Percentiles rank a stretch among this genome's conserved stretches.
phyloP scores from a whole-genome alignment of 176 grass and related monocot genomes.

The Bothriochloa decipiens region DNA sequence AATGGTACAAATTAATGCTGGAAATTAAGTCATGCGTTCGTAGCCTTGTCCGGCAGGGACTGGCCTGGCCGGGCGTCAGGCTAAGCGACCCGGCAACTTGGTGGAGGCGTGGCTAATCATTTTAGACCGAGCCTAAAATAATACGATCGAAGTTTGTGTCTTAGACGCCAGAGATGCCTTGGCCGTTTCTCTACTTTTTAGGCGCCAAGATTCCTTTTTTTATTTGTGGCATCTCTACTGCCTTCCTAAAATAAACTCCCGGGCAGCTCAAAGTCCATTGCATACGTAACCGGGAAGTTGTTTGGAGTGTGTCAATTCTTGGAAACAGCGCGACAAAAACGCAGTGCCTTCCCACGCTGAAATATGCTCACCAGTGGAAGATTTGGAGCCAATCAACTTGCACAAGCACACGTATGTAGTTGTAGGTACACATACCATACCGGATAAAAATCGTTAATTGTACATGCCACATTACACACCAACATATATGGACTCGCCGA shows the following conservation, averaged over 20 bases:
- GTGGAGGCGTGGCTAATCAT: constrained; percentile 50
- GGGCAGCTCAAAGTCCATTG: constrained; percentile 38
- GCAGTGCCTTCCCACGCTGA: constrained; percentile 30
- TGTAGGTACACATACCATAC: background rate
- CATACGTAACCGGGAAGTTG: constrained; percentile 51
- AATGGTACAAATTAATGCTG: background rate
- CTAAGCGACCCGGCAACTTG: constrained; percentile 46
- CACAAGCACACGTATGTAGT: background rate
- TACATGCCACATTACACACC: background rate
- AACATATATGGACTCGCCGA: background rate
- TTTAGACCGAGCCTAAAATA: constrained; percentile 44
- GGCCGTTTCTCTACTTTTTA: constrained; percentile 52
- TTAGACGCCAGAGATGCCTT: constrained; percentile 58
- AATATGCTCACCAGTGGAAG: constrained; percentile 19
- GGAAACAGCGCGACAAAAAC: constrained; percentile 44
- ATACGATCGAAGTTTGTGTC: constrained; percentile 52
- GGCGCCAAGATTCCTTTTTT: constrained; percentile 51
- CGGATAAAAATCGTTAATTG: constrained; percentile 13
- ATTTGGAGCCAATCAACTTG: constrained; percentile 27
- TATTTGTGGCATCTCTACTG: constrained; percentile 30
- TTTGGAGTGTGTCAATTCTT: constrained; percentile 2
- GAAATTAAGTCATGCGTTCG: constrained; percentile 46
- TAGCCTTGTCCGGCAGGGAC: constrained; percentile 7
- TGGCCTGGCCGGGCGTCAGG: constrained; percentile 5
- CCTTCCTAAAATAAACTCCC: constrained; percentile 47